Evolutionary conservation across 345 rosid genomes (phyloP).

Genomic region (Moricandia arvensis): DNA sequence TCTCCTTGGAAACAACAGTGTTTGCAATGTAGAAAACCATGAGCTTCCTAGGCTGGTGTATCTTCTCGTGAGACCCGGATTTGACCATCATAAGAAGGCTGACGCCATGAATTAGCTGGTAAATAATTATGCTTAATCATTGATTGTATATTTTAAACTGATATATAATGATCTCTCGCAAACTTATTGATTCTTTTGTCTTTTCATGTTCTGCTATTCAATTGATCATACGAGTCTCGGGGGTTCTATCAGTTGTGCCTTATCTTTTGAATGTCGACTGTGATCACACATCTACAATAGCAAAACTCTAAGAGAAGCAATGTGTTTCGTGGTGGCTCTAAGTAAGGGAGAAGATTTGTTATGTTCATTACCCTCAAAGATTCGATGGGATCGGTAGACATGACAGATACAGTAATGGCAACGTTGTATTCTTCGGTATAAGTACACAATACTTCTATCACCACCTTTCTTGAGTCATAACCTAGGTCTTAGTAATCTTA

Average conservation of each 20-base stretch:
- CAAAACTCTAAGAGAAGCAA: constrained; percentile 91
- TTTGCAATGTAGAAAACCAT: constrained; percentile 66
- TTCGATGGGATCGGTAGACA: constrained; percentile 96
- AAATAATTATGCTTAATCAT: constrained; percentile 17
- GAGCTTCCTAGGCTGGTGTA: constrained; percentile 91
- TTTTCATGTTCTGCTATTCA: not conserved
- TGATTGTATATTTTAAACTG: not conserved
- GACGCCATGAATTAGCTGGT: constrained; percentile 98
- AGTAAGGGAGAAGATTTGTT: constrained; percentile 91
- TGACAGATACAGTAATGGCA: constrained; percentile 89
- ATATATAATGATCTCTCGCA: not conserved
- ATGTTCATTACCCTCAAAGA: constrained; percentile 98
- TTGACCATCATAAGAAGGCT: constrained; percentile 96
- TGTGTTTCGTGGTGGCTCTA: constrained; percentile 99
- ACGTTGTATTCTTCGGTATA: constrained; percentile 95
- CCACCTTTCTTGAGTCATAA: too few relatives aligned
- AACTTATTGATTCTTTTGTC: constrained; percentile 8
- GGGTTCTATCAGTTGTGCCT: constrained; percentile 93
- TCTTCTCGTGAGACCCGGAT: constrained; percentile 97
- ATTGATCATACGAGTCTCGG: constrained; percentile 78
- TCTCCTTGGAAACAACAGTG: constrained; percentile 84
- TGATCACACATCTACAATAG: constrained; percentile 93
- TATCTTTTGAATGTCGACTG: constrained; percentile 92
- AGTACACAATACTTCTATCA: constrained; percentile 28
- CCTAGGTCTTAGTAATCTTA: too few relatives aligned